Percentiles rank a stretch among this genome's conserved stretches.
Evolutionary conservation across 208 protist species (phyloP).

Genomic region (Leishmania aethiopica): DNA sequence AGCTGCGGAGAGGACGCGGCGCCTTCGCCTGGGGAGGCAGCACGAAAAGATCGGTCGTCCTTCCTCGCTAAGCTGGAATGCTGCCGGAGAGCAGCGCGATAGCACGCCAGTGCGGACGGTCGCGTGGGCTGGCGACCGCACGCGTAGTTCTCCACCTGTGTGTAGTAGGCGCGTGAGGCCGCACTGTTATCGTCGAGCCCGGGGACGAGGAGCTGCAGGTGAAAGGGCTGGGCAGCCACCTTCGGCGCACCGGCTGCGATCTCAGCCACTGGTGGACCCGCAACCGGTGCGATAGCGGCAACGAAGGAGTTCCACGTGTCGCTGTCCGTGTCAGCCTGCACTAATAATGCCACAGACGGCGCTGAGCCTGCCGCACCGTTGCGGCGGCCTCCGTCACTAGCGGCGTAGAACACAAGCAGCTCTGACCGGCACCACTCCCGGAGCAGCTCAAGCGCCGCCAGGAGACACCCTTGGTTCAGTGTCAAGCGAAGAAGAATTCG

Average conservation of each 20-base stretch:
- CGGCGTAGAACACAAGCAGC: slow-evolving; percentile 39
- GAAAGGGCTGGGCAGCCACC: slow-evolving; percentile 47
- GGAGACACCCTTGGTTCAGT: slow-evolving; percentile 64
- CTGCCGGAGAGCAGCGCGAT: not conserved
- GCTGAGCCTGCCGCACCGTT: not conserved
- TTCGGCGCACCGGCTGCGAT: slow-evolving; percentile 50
- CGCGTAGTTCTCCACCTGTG: slow-evolving; percentile 18
- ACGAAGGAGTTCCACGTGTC: slow-evolving; percentile 58
- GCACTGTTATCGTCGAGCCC: slow-evolving; percentile 38
- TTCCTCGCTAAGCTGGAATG: not conserved
- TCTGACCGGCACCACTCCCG: slow-evolving; percentile 44
- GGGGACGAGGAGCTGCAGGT: slow-evolving; percentile 49
- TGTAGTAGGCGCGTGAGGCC: slow-evolving; percentile 21
- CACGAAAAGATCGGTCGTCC: not conserved
- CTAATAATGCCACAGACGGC: slow-evolving; percentile 8
- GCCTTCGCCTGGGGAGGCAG: not conserved
- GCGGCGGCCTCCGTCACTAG: not conserved
- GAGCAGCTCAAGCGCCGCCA: slow-evolving; percentile 63
- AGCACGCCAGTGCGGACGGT: slow-evolving; percentile 25
- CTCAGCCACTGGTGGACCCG: slow-evolving; percentile 44
- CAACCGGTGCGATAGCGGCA: slow-evolving; percentile 46
- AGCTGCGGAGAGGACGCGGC: not conserved
- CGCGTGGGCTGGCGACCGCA: slow-evolving; percentile 9
- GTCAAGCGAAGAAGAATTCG: slow-evolving; percentile 60
- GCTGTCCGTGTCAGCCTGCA: slow-evolving; percentile 21